Base-by-base conservation (phyloP, 495 filamentous ascomycete species). In the Cercophora scortea region DNA sequence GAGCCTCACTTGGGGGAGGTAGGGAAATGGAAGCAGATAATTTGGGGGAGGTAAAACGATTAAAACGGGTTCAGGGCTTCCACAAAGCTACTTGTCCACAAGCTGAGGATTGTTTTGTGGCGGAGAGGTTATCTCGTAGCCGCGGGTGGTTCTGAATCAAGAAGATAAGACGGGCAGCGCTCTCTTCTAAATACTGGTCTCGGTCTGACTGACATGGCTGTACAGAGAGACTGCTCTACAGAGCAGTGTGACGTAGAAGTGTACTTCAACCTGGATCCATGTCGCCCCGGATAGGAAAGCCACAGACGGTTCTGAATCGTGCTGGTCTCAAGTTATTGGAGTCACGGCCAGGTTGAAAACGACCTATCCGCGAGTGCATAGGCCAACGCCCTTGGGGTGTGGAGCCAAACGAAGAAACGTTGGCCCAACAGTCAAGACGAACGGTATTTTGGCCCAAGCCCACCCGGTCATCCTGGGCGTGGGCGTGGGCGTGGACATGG, bases 401-500 rank as follows among this genome's bases (percentile, higher is more conserved):
- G 51, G 49, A 41, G 52, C 42, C 47, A 15, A 45, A 50, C 55
- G 51, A 19, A 32, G 38, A 13, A 43, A 17, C 18, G 12, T 16
- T 9, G 10, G n/a, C 17, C 13, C 6, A 8, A 44, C 13, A n/a
- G 17, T 9, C 9, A 44, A 17, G 19, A 40, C 32, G 32, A 5
- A 25, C 25, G 25, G 25, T 5, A 25, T 49, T 51, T 50, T 52
- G 50, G 33, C 41, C 34, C 42, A 41, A 51, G 49, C 42, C 50
- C 52, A 49, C 51, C 47, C 42, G 47, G 43, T 50, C 32, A 51
- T 55, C 59, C 53, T 50, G 43, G 54, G 19, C 33, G 43, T 13
- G 19, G n/a, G n/a, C n/a, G n/a, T n/a, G n/a, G n/a, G n/a, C 46
- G 47, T 33, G 32, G 34, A 42, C 51, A 60, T 50, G 61, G 59